These are phyloP conservation scores for Backusella luteola DNA, from an alignment of 192 early-diverging fungal species.

Conservation along the genomic window DNA sequence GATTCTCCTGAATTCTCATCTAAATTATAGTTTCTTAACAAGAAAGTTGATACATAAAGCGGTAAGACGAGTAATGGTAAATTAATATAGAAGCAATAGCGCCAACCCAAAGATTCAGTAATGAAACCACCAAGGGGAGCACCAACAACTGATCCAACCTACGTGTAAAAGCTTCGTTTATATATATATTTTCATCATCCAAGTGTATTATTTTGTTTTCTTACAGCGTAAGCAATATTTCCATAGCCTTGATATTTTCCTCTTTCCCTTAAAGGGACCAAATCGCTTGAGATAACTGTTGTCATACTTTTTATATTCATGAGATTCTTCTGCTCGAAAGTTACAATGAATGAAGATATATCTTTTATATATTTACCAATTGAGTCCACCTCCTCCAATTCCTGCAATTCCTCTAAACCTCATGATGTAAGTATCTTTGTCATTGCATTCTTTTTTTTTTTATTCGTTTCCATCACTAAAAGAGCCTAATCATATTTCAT, in stretches of 20 bases:
- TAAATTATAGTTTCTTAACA: conserved; percentile 45
- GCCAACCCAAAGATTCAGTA: conserved; percentile 53
- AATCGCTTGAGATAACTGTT: conserved; percentile 74
- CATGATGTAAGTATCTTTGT: too few species aligned
- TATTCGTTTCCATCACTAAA: too few species aligned
- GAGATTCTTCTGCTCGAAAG: background rate
- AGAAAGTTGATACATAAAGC: conserved; percentile 38
- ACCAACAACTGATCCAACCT: conserved; percentile 58
- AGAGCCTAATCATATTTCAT: too few species aligned
- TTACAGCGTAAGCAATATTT: conserved; percentile 25
- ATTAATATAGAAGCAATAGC: conserved; percentile 79
- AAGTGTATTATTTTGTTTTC: background rate
- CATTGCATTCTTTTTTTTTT: too few species aligned
- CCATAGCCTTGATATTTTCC: conserved; percentile 54
- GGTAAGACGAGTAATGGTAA: conserved; percentile 63
- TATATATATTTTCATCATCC: background rate
- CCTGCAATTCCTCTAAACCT: conserved; percentile 65
- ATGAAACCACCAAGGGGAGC: conserved; percentile 72
- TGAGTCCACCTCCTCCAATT: conserved; percentile 64
- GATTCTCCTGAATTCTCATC: conserved; percentile 24
- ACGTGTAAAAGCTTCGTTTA: background rate
- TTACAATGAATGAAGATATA: background rate
- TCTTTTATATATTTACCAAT: conserved; percentile 14
- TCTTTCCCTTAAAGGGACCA: conserved; percentile 66
- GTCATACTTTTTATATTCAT: conserved; percentile 39